Evolutionary conservation across 2,329 filamentous ascomycete genomes (phyloP).

Genomic region (Orbilia ellipsospora): DNA sequence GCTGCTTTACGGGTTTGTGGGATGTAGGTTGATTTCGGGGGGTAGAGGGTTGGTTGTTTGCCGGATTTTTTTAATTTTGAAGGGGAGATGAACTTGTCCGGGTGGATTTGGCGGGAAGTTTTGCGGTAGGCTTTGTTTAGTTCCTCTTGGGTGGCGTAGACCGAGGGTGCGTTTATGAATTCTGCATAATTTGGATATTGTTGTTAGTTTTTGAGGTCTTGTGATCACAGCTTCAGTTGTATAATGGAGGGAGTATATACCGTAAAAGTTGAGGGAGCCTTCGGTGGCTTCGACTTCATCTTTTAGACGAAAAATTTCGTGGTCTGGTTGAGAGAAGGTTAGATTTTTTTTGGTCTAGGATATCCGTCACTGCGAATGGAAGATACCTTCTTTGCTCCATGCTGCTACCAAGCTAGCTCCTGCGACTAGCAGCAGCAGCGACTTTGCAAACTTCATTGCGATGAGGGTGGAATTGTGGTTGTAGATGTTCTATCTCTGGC

Average conservation of each 20-base stretch:
- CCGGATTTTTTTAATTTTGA: slow-evolving; percentile 30
- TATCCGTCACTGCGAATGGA: background rate
- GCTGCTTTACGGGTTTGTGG: slow-evolving; percentile 81
- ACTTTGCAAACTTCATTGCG: slow-evolving; percentile 59
- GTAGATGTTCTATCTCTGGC: background rate
- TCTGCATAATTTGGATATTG: slow-evolving; percentile 64
- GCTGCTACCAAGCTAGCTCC: slow-evolving; percentile 75
- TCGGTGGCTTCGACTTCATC: slow-evolving; percentile 84
- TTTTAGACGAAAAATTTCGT: slow-evolving; percentile 95
- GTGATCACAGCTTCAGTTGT: slow-evolving; percentile 1
- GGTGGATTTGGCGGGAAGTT: slow-evolving; percentile 83
- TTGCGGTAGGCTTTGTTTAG: slow-evolving; percentile 95
- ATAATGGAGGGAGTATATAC: slow-evolving; percentile 59
- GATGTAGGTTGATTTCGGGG: slow-evolving; percentile 75
- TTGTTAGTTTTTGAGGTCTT: background rate
- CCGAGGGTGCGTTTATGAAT: slow-evolving; percentile 78
- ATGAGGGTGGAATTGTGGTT: background rate
- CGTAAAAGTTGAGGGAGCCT: slow-evolving; percentile 87
- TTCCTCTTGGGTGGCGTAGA: slow-evolving; percentile 81
- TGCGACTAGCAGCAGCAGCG: slow-evolving; percentile 76
- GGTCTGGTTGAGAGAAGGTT: slow-evolving; percentile 70
- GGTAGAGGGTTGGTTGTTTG: slow-evolving; percentile 67
- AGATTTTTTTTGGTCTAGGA: slow-evolving; percentile 16
- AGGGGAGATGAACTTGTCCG: slow-evolving; percentile 88
- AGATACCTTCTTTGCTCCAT: slow-evolving; percentile 82